Percentiles rank a stretch among this genome's conserved stretches.
Conservation (phyloP, 2,329 filamentous ascomycete species). For the Colletotrichum liaoningense region DNA sequence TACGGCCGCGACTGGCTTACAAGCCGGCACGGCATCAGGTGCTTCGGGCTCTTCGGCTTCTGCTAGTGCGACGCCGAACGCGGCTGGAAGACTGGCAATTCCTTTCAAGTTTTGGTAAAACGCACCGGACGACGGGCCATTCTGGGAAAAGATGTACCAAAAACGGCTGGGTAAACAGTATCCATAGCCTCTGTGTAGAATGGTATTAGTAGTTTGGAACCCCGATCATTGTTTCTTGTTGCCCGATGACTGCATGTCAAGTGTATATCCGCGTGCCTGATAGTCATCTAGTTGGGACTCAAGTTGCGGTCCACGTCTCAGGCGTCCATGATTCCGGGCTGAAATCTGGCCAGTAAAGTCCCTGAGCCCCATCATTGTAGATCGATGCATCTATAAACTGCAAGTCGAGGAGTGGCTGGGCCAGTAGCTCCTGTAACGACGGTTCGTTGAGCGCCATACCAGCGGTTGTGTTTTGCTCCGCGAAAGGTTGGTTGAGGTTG, state of each 20-base stretch:
- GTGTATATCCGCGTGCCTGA: no score
- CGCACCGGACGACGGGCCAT: background rate
- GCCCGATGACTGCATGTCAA: no score
- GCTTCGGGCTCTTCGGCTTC: background rate
- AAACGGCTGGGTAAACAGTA: no score
- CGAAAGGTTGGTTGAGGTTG: background rate
- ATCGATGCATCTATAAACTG: slow-evolving; percentile 45
- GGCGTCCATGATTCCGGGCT: slow-evolving; percentile 34
- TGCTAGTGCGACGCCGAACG: slow-evolving; percentile 15
- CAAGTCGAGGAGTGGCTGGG: slow-evolving; percentile 46
- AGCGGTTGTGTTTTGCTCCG: slow-evolving; percentile 40
- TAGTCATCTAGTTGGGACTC: background rate
- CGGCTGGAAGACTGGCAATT: slow-evolving; percentile 15
- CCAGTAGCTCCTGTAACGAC: slow-evolving; percentile 47
- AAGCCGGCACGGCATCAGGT: background rate
- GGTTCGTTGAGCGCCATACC: slow-evolving; percentile 50
- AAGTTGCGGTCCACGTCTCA: slow-evolving; percentile 26
- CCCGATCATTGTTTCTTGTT: no score
- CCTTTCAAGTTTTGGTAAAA: slow-evolving; percentile 29
- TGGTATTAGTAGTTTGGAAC: no score
- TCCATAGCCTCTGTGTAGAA: no score
- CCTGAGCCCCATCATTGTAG: slow-evolving; percentile 35
- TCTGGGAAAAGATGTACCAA: no score
- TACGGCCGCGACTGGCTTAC: background rate
- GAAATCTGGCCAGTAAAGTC: slow-evolving; percentile 37